Base-by-base conservation (phyloP, 768 basidiomycete genomes). In the Phlebiopsis flavidoalba region DNA sequence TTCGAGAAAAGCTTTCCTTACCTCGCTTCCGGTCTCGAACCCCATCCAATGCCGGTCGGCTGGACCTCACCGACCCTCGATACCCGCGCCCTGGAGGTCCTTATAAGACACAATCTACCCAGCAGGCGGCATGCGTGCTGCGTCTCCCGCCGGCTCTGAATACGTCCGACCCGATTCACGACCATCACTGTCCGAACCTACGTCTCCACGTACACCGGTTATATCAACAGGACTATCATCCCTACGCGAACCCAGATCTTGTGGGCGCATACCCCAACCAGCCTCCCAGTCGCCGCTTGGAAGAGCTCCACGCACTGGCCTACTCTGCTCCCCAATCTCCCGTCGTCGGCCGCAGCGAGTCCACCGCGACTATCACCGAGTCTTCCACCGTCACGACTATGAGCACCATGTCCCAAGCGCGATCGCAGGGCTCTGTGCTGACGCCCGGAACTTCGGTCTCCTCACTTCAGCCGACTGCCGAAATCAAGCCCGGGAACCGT, bases 171-270 rank as follows among this genome's bases (percentile, higher is more conserved):
- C 57, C 1, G 66, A 63, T 66, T 10, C 66, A 64, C 49, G 59
- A 65, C 17, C 67, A 69, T 64, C 72, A 70, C 60, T 67, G 69
- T 46, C 76, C 75, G 61, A 78, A 78, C 63, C 75, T 69, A 60
- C 63, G 40, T 66, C 72, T 56, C 70, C 67, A 15, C 59, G 47
- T 59, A 63, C 54, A 21, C 60, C 62, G 21, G 40, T n/a, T 36
- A 22, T 26, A 51, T 40, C 61, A 53, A 7, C 65, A 69, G 19
- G 72, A 75, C 17, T 79, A 75, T 59, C 91, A 93, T 74, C 91
- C 91, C 26, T 93, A 91, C 69, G 91, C 91, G 56, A 91, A 92
- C 66, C 89, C 90, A 8, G 87, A 91, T 63, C 75, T 89, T 49
- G 81, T 81, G 35, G 63, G 63, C 21, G 8, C 43, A 8, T 55